Evolutionary conservation across 176 grass and related monocot species (phyloP).

Genomic region (Carex littledalei): DNA sequence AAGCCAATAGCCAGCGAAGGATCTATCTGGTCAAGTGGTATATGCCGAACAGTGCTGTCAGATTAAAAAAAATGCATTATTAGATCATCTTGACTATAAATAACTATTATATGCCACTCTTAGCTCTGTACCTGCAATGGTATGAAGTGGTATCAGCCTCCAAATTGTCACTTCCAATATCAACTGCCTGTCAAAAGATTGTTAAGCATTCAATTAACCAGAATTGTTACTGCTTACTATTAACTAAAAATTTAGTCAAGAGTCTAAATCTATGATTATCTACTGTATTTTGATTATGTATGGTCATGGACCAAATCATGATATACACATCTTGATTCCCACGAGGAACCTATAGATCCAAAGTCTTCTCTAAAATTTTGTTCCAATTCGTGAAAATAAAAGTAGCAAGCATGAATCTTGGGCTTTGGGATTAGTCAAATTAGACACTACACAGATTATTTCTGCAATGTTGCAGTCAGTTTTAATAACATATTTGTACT

Average conservation of each 20-base stretch:
- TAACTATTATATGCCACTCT: constrained; percentile 5
- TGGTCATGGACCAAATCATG: background rate
- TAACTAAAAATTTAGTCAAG: background rate
- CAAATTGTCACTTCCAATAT: constrained; percentile 52
- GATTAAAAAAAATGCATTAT: background rate
- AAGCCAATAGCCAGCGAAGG: constrained; percentile 95
- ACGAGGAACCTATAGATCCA: background rate
- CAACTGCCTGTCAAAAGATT: constrained; percentile 40
- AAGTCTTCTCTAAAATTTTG: background rate
- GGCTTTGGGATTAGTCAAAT: background rate
- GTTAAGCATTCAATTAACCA: background rate
- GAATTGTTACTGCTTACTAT: background rate
- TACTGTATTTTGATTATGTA: background rate
- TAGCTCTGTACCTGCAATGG: constrained; percentile 74
- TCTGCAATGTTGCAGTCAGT: background rate
- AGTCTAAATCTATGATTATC: background rate
- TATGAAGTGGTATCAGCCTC: constrained; percentile 81
- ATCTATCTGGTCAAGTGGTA: constrained; percentile 81
- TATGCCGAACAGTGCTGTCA: constrained; percentile 56
- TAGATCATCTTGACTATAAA: constrained; percentile 8
- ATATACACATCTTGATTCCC: background rate
- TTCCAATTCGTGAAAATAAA: background rate
- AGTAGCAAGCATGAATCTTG: background rate
- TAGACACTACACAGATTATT: background rate
- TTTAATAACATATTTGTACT: background rate